Percentiles rank a stretch among this genome's conserved stretches.
phyloP scores from a whole-genome alignment of 2,329 filamentous ascomycete genomes.

The Capronia americana region DNA sequence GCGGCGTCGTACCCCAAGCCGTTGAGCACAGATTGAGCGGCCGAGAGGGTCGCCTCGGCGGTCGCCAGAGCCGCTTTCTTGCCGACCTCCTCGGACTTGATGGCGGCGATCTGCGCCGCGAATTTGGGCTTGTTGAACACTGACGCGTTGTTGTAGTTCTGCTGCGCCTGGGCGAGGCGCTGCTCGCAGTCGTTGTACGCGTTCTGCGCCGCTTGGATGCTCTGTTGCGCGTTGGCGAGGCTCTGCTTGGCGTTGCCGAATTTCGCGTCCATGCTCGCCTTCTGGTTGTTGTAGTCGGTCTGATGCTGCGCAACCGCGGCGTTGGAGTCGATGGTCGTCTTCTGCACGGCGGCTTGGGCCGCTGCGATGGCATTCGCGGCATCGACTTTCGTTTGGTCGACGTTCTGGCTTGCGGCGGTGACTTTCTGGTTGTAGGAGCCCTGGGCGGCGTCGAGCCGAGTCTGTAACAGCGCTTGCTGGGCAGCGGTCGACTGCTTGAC shows the following conservation, averaged over 20 bases:
- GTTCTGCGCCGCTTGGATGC: conserved; percentile 3
- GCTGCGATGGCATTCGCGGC: background rate
- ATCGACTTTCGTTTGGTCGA: conserved; percentile 4
- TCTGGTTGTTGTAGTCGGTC: conserved; percentile 4
- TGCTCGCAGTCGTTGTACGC: conserved; percentile 7
- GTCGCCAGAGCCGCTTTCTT: conserved; percentile 3
- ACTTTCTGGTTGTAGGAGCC: conserved; percentile 6
- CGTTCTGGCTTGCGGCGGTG: background rate
- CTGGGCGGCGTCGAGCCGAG: background rate
- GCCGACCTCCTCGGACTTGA: conserved; percentile 5
- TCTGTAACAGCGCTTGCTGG: background rate
- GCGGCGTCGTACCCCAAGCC: conserved; percentile 1
- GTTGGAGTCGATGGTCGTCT: background rate
- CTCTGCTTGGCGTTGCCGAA: conserved; percentile 5
- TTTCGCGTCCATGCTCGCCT: background rate
- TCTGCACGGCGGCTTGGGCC: conserved; percentile 1
- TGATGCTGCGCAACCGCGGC: background rate
- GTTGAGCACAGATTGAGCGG: background rate
- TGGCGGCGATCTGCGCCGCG: background rate
- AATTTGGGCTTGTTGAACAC: background rate
- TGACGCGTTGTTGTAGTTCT: background rate
- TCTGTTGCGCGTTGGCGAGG: background rate
- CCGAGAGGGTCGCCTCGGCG: background rate
- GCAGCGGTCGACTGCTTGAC: conserved; percentile 6
- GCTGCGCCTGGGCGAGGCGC: background rate